Evolutionary conservation across 345 rosid species (phyloP), one percentile per base, ranked within the genome.

Genomic region (Linum trigynum): DNA sequence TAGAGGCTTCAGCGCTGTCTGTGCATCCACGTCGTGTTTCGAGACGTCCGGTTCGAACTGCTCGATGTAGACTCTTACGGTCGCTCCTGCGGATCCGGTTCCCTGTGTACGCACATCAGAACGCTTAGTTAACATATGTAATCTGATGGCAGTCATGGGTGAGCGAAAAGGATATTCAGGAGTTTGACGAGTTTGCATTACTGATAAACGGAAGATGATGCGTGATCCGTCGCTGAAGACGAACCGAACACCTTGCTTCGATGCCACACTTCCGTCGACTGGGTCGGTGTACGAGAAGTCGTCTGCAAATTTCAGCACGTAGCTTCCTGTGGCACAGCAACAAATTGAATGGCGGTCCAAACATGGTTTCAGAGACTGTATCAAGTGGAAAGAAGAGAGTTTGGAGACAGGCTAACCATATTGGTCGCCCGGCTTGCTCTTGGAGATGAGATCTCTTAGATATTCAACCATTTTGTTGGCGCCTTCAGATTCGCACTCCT

Each of bases 11-110:
- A 90, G 76, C 65, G 90, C 92, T 39, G 67, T 77, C 72, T 90
- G 97, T 59, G 99, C 99, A 82, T 94, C 96, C 81, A 84, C 35
- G 65, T 88, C 92, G 65, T 94, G 92, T 67, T 86, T 90, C 23
- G 92, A 85, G 66, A 70, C 91, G 78, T 94, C 86, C 32, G 87
- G 86, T 80, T 88, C 87, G 64, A 82, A 90, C 65, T 86, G 92
- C 69, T 94, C 96, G 12, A 88, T 81, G 76, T 88, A 94, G 67
- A 85, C 68, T 77, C 96, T 82, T 69, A 90, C 78, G 4, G 96
- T 92, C 56, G 97, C 98, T 65, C 98, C 97, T 9, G 96, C 94
- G 56, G 97, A 88, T 66, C 98, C 97, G 69, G 96, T 92, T 78
- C 96, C 98, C 96, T 90, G 76, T 23, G 1, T 23, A 23, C 32